Base-by-base conservation (phyloP, 2,329 filamentous ascomycete species). In the Lasiodiplodia gonubiensis region DNA sequence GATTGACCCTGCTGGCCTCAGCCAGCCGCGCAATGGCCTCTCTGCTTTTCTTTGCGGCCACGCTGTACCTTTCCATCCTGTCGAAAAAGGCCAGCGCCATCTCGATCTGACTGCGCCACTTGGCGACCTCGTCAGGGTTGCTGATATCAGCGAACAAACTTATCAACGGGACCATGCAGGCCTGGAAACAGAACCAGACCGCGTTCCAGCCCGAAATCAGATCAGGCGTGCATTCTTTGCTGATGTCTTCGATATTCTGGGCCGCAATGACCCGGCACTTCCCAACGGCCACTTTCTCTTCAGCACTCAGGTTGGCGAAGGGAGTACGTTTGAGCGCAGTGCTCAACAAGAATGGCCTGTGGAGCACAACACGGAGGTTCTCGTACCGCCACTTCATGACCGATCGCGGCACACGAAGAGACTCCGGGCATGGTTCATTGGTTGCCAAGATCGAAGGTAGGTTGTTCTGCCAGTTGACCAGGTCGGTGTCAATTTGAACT, bases 381-480 rank as follows among this genome's bases (percentile, higher is more conserved):
- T 92, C 89, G 75, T 92, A 94, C 16, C 91, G 86, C 92, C 91
- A 94, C 76, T 92, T 91, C 89, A 93, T 92, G 72, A 93, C 86
- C 70, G 88, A 88, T 61, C 91, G 86, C 0, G 89, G 87, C 59
- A 90, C 89, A 70, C 88, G 88, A 21, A 93, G 85, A 2, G 89
- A 87, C 71, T 92, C 89, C 0, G 90, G 88, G 74, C 89, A 92
- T 11, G 89, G 86, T 67, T 92, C 88, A 82, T 76, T 73, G 35
- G 75, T 75, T n/a, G 73, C 74, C 3, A 84, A 73, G 10, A 82
- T 80, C 1, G 77, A 77, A 2, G 90, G 91, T 1, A 93, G 84
- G 60, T 86, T 88, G 67, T 88, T 87, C 77, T 91, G 89, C 92
- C 92, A 94, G 72, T 85, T 86, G 42, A 90, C 82, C 0, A 94